These are phyloP conservation scores for Filosporella fistucella DNA, from an alignment of 495 filamentous ascomycete genomes.

Conservation along the genomic window DNA sequence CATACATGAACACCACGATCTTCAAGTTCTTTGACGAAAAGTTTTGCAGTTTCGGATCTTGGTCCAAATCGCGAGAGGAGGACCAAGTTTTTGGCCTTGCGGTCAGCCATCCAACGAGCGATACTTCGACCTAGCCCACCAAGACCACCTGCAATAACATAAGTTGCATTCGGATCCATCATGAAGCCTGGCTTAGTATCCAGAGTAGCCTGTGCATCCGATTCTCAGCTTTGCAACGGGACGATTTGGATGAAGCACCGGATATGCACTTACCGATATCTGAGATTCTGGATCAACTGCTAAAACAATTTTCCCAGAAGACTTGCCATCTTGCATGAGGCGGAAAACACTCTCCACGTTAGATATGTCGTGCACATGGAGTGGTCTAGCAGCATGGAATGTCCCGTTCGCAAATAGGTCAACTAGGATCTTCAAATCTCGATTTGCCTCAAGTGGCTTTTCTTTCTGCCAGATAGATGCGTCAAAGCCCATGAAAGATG, in stretches of 20 bases:
- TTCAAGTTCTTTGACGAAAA: background rate
- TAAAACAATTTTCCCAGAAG: slow-evolving; percentile 29
- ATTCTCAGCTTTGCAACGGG: background rate
- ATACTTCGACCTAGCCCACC: slow-evolving; percentile 45
- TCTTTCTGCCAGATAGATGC: slow-evolving; percentile 49
- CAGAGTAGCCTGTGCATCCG: too few species aligned
- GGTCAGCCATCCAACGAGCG: slow-evolving; percentile 43
- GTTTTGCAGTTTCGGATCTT: too few species aligned
- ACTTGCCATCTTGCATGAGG: slow-evolving; percentile 33
- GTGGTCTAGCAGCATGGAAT: too few species aligned
- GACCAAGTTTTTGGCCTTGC: slow-evolving; percentile 51
- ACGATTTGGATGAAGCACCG: background rate
- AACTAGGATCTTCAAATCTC: too few species aligned
- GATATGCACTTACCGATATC: too few species aligned
- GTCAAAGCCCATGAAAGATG: slow-evolving; percentile 5
- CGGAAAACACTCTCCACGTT: slow-evolving; percentile 28
- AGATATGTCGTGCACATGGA: too few species aligned
- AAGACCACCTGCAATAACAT: slow-evolving; percentile 57
- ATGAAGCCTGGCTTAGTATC: too few species aligned
- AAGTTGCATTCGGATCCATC: slow-evolving; percentile 47
- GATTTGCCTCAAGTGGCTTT: slow-evolving; percentile 32
- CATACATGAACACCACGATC: background rate
- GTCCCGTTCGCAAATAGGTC: too few species aligned
- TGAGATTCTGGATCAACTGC: background rate
- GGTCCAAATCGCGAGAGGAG: slow-evolving; percentile 49